A percentile compares a stretch with the other conserved stretches of the same genome.
These are phyloP conservation scores for Flaveria linearis DNA, from an alignment of 129 eudicot species.

Conservation along the genomic window DNA sequence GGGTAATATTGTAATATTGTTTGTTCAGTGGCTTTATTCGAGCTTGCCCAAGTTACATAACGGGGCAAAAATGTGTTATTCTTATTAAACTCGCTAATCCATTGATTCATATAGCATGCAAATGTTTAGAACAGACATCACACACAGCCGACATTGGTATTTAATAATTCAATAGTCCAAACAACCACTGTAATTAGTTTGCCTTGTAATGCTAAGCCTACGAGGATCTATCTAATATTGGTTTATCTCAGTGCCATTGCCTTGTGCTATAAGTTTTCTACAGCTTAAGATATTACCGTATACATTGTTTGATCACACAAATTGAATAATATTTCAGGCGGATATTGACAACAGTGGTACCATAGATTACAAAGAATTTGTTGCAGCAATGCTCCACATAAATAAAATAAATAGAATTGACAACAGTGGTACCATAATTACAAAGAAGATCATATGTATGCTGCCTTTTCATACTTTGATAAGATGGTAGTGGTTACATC, in stretches of 20 bases:
- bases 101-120: too few relatives aligned
- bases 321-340: constrained; percentile 53
- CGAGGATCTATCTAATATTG: neutral
- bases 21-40: too few relatives aligned
- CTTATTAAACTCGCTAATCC: too few relatives aligned
- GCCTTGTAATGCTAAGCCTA: neutral
- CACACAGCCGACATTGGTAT: too few relatives aligned
- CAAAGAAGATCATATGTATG: constrained; percentile 81
- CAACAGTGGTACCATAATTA: too few relatives aligned
- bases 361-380: constrained; percentile 82
- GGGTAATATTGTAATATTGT: too few relatives aligned
- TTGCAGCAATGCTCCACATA: constrained; percentile 90
- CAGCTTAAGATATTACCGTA: neutral
- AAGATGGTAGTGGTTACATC: constrained; percentile 95
- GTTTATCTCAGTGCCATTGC: neutral
- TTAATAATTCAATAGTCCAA: too few relatives aligned
- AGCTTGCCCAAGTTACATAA: too few relatives aligned
- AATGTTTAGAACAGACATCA: too few relatives aligned
- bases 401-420: too few relatives aligned
- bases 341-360: constrained; percentile 91
- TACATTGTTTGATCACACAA: neutral
- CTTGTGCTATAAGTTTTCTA: neutral
- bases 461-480: constrained; percentile 88
- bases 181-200: neutral
- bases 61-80: too few relatives aligned